Conservation (phyloP, 2,329 filamentous ascomycete species). For the Trichophyton schoenleinii region DNA sequence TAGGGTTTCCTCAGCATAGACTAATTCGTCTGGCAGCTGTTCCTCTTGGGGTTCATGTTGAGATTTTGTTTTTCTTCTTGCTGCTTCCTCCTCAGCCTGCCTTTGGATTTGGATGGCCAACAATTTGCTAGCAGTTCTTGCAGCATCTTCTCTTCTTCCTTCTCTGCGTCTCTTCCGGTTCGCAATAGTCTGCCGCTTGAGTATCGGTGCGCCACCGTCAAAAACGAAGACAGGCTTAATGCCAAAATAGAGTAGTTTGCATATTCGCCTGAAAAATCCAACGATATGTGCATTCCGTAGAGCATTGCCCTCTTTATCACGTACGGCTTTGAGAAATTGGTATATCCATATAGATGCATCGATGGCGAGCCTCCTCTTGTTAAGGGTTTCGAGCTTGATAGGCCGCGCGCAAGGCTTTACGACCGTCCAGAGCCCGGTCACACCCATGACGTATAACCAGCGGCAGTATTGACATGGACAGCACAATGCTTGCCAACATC, state of each 20-base stretch:
- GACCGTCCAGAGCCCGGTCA: constrained; percentile 94
- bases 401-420: constrained; percentile 89
- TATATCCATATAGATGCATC: constrained; percentile 99
- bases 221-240: constrained; percentile 97
- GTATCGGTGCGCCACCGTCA: constrained; percentile 78
- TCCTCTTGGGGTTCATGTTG: constrained; percentile 44
- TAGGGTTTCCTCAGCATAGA: constrained; percentile 83
- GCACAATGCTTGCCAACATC: background rate
- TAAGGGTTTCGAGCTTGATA: constrained; percentile 90
- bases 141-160: constrained; percentile 83
- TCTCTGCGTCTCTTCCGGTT: constrained; percentile 68
- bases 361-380: constrained; percentile 88
- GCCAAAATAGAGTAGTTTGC: constrained; percentile 92
- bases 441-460: constrained; percentile 56
- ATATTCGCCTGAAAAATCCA: constrained; percentile 95
- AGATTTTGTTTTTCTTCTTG: constrained; percentile 38
- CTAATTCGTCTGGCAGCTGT: constrained; percentile 56
- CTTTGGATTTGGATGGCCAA: constrained; percentile 91
- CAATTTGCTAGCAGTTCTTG: constrained; percentile 77
- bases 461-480: background rate
- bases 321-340: constrained; percentile 96
- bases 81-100: constrained; percentile 70
- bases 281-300: constrained; percentile 91
- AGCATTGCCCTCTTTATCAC: constrained; percentile 95
- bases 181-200: constrained; percentile 85